Evolutionary conservation across 2,329 filamentous ascomycete species (phyloP), one percentile per base, ranked within the genome.

Genomic region (Talaromyces funiculosus): DNA sequence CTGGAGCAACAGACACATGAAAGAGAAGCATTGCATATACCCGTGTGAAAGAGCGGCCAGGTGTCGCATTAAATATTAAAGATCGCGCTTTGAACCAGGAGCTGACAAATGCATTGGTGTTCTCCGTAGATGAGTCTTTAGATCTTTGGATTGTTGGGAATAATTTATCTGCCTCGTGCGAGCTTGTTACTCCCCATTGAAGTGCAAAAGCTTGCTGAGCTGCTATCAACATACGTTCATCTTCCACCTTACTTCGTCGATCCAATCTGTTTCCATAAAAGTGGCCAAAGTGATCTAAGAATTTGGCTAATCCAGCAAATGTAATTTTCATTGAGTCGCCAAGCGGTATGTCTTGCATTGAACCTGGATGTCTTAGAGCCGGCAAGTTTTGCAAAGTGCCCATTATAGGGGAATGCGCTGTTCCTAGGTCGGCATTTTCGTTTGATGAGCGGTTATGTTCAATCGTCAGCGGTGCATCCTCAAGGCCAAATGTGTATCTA

Each of bases 21-120:
- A 56, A 43, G 4, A 56, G 22, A 43, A 56, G 9, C 53, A 43
- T 56, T 14, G 53, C 53, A 43, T 43, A 43, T 14, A 56, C 53
- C 3, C 37, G 24, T 33, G 53, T 56, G 26, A 56, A 56, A 22
- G 53, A 56, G 14, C 7, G 18, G 31, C 20, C n/a, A 29, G 53
- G 38, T 20, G 18, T 22, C 2, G 38, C 24, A 16, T 56, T 43
- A 14, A 33, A 14, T 18, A 56, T 43, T 20, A 29, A n/a, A 22
- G 22, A 22, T 9, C 38, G 24, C 3, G 37, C 38, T 20, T 33
- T 43, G 37, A 56, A 56, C 53, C 53, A 56, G 1, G 37, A 18
- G 22, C 26, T 56, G 10, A 26, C 8, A 22, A 43, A 43, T 20
- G 9, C 24, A n/a, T 31, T 9, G 16, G n/a, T 6, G 10, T 26